phyloP scores from a whole-genome alignment of 768 basidiomycete genomes.

The Auricularia sp. region DNA sequence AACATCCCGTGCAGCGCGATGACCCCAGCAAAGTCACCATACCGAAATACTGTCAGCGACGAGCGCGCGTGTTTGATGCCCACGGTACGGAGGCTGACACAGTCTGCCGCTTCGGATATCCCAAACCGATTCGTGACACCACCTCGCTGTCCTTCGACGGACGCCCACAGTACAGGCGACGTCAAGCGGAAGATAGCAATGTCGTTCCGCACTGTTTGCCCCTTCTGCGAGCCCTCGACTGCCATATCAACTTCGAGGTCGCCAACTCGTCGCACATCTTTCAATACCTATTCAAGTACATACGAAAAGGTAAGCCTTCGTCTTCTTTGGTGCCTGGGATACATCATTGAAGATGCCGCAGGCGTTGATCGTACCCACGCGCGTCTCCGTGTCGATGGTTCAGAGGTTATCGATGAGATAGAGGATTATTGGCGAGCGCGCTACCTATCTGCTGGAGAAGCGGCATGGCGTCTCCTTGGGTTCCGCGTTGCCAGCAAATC shows the following conservation, averaged over 20 bases:
- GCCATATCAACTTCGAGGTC: conserved; percentile 29
- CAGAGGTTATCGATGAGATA: conserved; percentile 17
- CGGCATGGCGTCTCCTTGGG: conserved; percentile 23
- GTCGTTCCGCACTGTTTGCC: conserved; percentile 22
- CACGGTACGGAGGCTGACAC: too few species aligned
- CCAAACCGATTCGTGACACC: conserved; percentile 8
- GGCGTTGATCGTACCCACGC: conserved; percentile 12
- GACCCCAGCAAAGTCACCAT: too few species aligned
- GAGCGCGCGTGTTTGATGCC: too few species aligned
- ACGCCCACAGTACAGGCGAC: conserved; percentile 19
- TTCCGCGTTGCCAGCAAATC: conserved; percentile 24
- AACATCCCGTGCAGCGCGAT: background rate
- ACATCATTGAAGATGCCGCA: background rate
- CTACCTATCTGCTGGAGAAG: conserved; percentile 27
- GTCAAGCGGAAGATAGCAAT: conserved; percentile 15
- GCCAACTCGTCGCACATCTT: conserved; percentile 22
- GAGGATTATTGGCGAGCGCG: conserved; percentile 9
- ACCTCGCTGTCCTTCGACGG: conserved; percentile 22
- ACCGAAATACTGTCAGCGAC: too few species aligned
- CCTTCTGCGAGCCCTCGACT: conserved; percentile 19
- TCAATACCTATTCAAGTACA: conserved; percentile 31
- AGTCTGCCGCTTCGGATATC: conserved; percentile 16
- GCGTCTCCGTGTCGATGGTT: conserved; percentile 5
- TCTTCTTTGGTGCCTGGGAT: too few species aligned
- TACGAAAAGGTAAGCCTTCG: conserved; percentile 23